Evolutionary conservation across 257 asterid species (phyloP).

Genomic region (Primulina tabacum): DNA sequence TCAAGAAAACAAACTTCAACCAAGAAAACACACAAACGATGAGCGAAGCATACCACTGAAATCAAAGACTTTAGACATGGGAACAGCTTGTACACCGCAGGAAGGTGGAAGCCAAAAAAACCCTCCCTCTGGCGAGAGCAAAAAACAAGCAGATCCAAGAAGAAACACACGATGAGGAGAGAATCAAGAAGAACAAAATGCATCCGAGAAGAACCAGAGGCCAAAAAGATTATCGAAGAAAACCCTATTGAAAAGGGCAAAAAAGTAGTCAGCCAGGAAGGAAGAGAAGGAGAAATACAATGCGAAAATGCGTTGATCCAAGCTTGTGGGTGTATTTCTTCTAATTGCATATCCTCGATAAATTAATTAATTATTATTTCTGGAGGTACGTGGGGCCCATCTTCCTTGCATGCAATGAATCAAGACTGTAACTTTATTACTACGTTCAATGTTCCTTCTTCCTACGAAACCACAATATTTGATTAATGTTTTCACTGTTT

Average conservation of each 20-base stretch:
- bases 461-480: neutral
- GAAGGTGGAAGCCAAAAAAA: conserved; percentile 38
- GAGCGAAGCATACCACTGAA: conserved; percentile 59
- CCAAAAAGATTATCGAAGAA: conserved; percentile 27
- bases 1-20: neutral
- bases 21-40: conserved; percentile 26
- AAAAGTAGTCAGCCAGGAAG: conserved; percentile 26
- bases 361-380: conserved; percentile 25
- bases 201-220: conserved; percentile 48
- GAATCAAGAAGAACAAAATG: conserved; percentile 38
- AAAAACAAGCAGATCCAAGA: conserved; percentile 48
- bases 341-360: conserved; percentile 33
- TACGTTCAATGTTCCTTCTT: neutral
- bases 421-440: neutral
- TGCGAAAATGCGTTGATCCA: neutral
- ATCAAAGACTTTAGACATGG: conserved; percentile 75
- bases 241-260: conserved; percentile 84
- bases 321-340: conserved; percentile 29
- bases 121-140: conserved; percentile 54
- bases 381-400: conserved; percentile 31
- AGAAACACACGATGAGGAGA: conserved; percentile 34
- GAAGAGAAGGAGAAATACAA: conserved; percentile 13
- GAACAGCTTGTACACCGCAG: conserved; percentile 29
- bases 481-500: too few species aligned
- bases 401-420: neutral